A percentile compares a stretch with the other conserved stretches of the same genome.
These are phyloP conservation scores for Verticillium tricorpus DNA, from an alignment of 2,329 filamentous ascomycete species.

Conservation along the genomic window DNA sequence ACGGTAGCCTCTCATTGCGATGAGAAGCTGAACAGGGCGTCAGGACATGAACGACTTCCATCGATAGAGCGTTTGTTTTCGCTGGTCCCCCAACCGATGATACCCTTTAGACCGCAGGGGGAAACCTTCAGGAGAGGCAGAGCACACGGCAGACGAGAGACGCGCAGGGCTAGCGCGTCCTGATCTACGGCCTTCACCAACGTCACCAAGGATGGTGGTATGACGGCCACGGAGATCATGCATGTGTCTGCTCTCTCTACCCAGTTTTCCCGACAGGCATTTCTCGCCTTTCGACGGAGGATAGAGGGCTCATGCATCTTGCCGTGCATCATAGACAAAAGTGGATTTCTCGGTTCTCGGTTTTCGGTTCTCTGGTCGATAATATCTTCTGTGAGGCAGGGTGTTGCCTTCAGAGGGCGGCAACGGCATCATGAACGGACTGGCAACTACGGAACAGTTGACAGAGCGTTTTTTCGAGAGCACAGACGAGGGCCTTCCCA, in stretches of 20 bases:
- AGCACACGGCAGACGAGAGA: constrained; percentile 12
- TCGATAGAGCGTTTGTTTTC: constrained; percentile 18
- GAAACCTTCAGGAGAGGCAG: constrained; percentile 19
- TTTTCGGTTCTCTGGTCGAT: constrained; percentile 37
- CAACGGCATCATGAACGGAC: constrained; percentile 14
- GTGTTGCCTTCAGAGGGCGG: constrained; percentile 24
- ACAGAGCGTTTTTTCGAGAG: constrained; percentile 22
- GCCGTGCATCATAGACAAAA: constrained; percentile 54
- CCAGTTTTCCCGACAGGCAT: constrained; percentile 27
- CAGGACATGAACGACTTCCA: constrained; percentile 21
- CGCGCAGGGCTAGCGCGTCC: background rate
- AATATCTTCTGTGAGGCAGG: constrained; percentile 15
- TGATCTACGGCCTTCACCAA: constrained; percentile 2
- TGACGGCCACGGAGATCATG: constrained; percentile 13
- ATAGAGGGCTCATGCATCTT: constrained; percentile 33
- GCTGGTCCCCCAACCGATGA: constrained; percentile 18
- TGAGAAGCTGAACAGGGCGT: constrained; percentile 28
- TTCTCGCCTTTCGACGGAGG: constrained; percentile 24
- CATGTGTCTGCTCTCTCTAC: constrained; percentile 33
- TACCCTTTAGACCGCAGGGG: constrained; percentile 21
- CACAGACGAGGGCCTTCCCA: constrained; percentile 31
- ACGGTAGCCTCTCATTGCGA: constrained; percentile 21
- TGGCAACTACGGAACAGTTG: constrained; percentile 16
- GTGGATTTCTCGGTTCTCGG: constrained; percentile 53
- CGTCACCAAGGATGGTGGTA: constrained; percentile 8